Base-by-base conservation (phyloP, 306 rosid species). In the Canavalia gladiata region DNA sequence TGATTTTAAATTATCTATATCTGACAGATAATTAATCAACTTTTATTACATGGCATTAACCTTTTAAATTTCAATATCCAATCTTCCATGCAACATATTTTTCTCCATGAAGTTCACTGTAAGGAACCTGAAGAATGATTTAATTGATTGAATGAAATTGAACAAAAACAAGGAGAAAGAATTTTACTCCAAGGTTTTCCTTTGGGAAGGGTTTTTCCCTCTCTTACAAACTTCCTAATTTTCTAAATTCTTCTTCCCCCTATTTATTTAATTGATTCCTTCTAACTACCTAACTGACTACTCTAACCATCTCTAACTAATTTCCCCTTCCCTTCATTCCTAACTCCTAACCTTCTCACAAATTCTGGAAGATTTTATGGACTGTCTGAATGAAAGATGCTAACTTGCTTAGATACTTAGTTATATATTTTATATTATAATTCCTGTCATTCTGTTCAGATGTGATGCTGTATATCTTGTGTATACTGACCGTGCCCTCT, bases 1-100 rank as follows among this genome's bases (percentile, higher is more conserved):
- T 68, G 64, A 65, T 34, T 59, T 47, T n/a, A 12, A 49, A 41
- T 49, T 68, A 62, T 73, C 47, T 39, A 58, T n/a, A 35, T 71
- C 83, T 71, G 58, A 2, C 70, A 35, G 18, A 64, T 50, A 49
- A 41, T 25, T 63, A 7, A 31, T 69, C 43, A 58, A 31, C 41
- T 2, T 37, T 37, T 37, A 37, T 25, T 68, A 5, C 8, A 43
- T 56, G 47, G 52, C 65, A 63, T 57, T 59, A 8, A 49, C 43
- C 34, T 57, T 12, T 58, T 49, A 69, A 5, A 33, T 35, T 47
- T 70, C 28, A 9, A 73, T 30, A 1, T 55, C 11, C 59, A 45
- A 55, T 51, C 59, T 55, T 73, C 64, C 29, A 6, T 55, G 10
- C 50, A 37, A n/a, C 65, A 11, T 70, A 50, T 13, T 70, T 42